Conservation (phyloP, 305 asterid genomes). For the Rubia tinctorum region DNA sequence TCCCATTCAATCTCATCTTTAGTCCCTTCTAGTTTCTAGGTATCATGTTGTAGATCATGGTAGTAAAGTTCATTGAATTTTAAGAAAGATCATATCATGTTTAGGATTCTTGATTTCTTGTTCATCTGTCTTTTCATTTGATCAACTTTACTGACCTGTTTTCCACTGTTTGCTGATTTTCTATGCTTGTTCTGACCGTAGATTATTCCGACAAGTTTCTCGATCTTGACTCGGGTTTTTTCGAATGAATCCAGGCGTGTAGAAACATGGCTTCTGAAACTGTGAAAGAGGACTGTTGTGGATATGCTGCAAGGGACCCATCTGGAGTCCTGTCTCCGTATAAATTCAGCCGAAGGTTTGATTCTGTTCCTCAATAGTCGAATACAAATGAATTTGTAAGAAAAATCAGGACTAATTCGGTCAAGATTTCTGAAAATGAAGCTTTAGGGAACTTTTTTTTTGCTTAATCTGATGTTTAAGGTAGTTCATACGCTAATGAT, state of each 20-base stretch:
- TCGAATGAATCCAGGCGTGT: neutral
- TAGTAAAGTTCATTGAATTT: neutral
- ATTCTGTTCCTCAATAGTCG: neutral
- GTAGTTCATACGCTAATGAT: constrained; percentile 19
- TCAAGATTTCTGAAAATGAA: neutral
- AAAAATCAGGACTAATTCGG: neutral
- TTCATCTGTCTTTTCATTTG: neutral
- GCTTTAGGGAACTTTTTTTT: neutral
- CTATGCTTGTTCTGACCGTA: neutral
- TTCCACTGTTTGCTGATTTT: neutral
- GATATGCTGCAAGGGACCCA: constrained; percentile 79
- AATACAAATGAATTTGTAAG: neutral
- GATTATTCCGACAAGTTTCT: neutral
- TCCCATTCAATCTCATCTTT: neutral
- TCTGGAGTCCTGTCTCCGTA: constrained; percentile 78
- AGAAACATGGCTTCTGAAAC: constrained; percentile 9
- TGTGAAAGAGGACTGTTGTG: constrained; percentile 49
- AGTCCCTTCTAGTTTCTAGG: neutral
- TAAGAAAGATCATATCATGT: neutral
- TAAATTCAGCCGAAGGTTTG: constrained; percentile 65
- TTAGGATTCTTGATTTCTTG: neutral
- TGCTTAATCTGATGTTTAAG: neutral
- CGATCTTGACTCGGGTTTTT: neutral
- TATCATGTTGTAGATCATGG: constrained; percentile 1
- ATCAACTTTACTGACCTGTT: neutral